A percentile compares a stretch with the other conserved stretches of the same genome.
Evolutionary conservation across 331 rosid species (phyloP).

Genomic region (Phaseolus coccineus): DNA sequence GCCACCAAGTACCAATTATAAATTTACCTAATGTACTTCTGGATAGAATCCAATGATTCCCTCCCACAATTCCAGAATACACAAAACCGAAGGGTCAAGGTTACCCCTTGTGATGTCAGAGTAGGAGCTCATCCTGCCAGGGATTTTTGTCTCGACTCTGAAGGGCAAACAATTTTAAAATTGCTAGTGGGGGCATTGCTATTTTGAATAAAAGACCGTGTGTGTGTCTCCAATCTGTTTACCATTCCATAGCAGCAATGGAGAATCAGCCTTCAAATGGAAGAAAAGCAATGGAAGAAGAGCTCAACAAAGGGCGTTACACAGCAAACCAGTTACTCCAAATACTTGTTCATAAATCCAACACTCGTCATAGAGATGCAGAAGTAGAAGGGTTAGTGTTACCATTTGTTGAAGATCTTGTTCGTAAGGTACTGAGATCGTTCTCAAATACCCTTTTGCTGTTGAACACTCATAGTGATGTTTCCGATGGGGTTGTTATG

Average conservation of each 20-base stretch:
- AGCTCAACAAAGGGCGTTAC: conserved; percentile 56
- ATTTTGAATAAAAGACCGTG: not conserved
- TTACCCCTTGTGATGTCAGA: not conserved
- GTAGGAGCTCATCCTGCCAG: not conserved
- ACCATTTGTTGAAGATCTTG: conserved; percentile 43
- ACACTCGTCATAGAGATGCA: not conserved
- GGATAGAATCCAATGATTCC: conserved; percentile 4
- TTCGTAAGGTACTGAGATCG: conserved; percentile 45
- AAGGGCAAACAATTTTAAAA: conserved; percentile 5
- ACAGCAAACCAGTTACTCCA: conserved; percentile 50
- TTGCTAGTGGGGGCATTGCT: not conserved
- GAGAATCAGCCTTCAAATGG: conserved; percentile 21
- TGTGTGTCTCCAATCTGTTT: not conserved
- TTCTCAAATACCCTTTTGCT: conserved; percentile 54
- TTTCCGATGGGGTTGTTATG: not conserved
- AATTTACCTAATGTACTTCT: not conserved
- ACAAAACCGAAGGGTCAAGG: not conserved
- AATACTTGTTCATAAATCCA: conserved; percentile 21
- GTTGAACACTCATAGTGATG: conserved; percentile 26
- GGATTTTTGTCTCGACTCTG: not conserved
- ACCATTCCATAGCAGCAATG: not conserved
- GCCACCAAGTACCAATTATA: not conserved
- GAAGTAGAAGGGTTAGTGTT: not conserved
- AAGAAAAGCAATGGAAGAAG: conserved; percentile 45
- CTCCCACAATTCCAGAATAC: not conserved